These are phyloP conservation scores for Phytophthora multivora DNA, from an alignment of 352 stramenopile genomes.

Conservation along the genomic window DNA sequence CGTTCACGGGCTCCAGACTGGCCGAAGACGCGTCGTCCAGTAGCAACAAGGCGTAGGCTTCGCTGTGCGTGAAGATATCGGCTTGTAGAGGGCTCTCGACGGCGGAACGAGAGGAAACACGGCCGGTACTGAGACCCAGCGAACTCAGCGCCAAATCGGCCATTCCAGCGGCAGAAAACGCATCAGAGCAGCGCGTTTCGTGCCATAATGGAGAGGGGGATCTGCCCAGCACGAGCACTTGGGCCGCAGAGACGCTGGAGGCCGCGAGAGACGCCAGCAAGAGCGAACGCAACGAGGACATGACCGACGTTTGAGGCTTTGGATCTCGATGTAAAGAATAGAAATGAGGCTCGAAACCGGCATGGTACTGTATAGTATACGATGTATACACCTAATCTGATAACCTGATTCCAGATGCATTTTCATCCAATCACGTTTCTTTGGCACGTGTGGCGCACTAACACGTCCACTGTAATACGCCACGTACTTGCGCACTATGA, in stretches of 20 bases:
- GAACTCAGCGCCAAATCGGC: constrained; percentile 44
- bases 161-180: constrained; percentile 42
- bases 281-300: constrained; percentile 23
- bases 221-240: constrained; percentile 37
- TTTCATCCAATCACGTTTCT: constrained; percentile 9
- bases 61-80: constrained; percentile 44
- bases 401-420: constrained; percentile 11
- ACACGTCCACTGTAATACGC: constrained; percentile 2
- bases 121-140: constrained; percentile 35
- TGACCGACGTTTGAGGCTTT: constrained; percentile 26
- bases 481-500: constrained; percentile 13
- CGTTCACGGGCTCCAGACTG: constrained; percentile 28
- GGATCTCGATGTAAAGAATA: constrained; percentile 19
- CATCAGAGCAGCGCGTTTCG: constrained; percentile 7
- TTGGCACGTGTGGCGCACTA: background rate
- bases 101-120: constrained; percentile 23
- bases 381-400: background rate
- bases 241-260: constrained; percentile 16
- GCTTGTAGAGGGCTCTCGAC: constrained; percentile 42
- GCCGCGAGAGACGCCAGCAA: constrained; percentile 12
- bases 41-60: constrained; percentile 42
- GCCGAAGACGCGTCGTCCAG: constrained; percentile 27
- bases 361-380: too few species aligned
- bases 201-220: constrained; percentile 26
- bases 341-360: constrained; percentile 17